Evolutionary conservation across 495 filamentous ascomycete genomes (phyloP), one percentile per base, ranked within the genome.

Genomic region (Penicillium roqueforti): DNA sequence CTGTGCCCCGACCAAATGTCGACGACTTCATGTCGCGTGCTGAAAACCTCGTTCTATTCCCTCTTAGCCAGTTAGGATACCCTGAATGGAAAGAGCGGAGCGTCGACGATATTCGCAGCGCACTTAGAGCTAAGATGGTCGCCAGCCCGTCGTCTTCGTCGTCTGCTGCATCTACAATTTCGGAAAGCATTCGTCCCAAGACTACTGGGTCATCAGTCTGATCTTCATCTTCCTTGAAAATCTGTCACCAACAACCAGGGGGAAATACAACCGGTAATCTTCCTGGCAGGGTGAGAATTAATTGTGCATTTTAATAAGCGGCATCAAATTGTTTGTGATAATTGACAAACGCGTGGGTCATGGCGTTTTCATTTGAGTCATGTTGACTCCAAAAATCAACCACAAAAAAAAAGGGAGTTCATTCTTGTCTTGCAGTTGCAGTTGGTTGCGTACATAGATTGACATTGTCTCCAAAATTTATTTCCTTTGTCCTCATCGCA

Each of bases 11-110:
- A n/a, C 80, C 80, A 6, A 73, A 76, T 26, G 68, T 77, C 41
- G 68, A 78, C 10, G 77, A 85, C 18, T 88, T 84, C 68, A 74
- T 87, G 55, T 66, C 65, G 18, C 77, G 73, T 26, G 68, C 70
- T 4, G 69, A 77, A 7, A 93, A 93, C 62, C 71, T 78, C 46
- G 79, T 88, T 5, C 57, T 95, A 10, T 89, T 80, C 73, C 87
- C 87, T 0, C 72, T 89, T 38, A 87, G 83, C 63, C 66, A 71
- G 23, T 67, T 68, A 36, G 80, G 79, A 28, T 87, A 78, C 55
- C 67, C 70, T 6, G 72, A 71, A 3, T 93, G 89, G 88, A 77
- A 74, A 62, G 63, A 70, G 19, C 82, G 80, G 47, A 80, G 75
- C 47, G 76, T 84, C 51, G 72, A 71, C 2, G 82, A 86, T 49